A percentile compares a stretch with the other conserved stretches of the same genome.
These are phyloP conservation scores for Myxozyma kluyveri DNA, from an alignment of 805 yeast genomes.

Conservation along the genomic window DNA sequence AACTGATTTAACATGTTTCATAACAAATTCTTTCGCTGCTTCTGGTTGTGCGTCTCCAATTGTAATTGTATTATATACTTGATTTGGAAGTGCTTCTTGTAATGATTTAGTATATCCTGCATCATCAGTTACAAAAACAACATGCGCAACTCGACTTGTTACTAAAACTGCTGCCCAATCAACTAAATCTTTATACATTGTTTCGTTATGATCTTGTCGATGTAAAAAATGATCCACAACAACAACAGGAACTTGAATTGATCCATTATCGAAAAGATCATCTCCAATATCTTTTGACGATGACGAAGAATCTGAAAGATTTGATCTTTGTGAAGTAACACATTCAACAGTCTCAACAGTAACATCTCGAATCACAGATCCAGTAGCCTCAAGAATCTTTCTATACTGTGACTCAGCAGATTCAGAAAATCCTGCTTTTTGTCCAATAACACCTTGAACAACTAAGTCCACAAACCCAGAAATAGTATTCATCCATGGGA, in stretches of 20 bases:
- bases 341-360: constrained; percentile 35
- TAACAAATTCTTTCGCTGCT: constrained; percentile 69
- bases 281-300: constrained; percentile 47
- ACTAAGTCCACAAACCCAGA: constrained; percentile 78
- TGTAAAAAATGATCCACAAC: constrained; percentile 73
- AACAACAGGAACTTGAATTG: constrained; percentile 79
- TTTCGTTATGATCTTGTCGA: constrained; percentile 58
- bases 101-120: constrained; percentile 70
- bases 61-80: constrained; percentile 71
- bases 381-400: constrained; percentile 69
- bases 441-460: constrained; percentile 89
- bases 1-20: constrained; percentile 39
- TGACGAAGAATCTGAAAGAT: constrained; percentile 14
- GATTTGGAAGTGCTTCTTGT: constrained; percentile 74
- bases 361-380: constrained; percentile 70
- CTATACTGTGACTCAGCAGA: constrained; percentile 76
- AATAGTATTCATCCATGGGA: constrained; percentile 84
- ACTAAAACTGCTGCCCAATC: constrained; percentile 86
- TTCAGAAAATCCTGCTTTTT: constrained; percentile 85
- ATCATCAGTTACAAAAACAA: constrained; percentile 81
- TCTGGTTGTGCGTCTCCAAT: constrained; percentile 76
- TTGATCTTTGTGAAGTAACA: neutral
- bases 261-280: constrained; percentile 78
- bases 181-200: constrained; percentile 69
- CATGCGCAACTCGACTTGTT: constrained; percentile 81